Percentiles rank a stretch among this genome's conserved stretches.
Conservation (phyloP, 2,329 filamentous ascomycete genomes). For the Alternaria viburni region DNA sequence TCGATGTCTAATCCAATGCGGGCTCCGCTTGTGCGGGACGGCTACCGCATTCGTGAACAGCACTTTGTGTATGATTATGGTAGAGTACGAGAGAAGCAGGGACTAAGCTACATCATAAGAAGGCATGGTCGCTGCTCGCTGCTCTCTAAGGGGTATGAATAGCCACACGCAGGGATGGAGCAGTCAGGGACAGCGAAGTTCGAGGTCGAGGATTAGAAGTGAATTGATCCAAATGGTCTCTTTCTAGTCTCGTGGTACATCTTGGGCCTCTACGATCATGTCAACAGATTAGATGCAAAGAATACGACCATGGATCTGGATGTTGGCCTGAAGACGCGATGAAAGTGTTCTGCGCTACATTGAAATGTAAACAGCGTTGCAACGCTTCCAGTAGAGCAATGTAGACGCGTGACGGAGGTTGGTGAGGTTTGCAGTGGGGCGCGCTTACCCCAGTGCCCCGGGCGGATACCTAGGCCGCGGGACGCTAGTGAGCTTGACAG, state of each 20-base stretch:
- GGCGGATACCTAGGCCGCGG: not conserved
- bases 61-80: not conserved
- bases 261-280: not conserved
- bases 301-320: not conserved
- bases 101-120: not conserved
- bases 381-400: not conserved
- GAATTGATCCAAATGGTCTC: not conserved
- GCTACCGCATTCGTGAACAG: not conserved
- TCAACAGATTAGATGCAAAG: not conserved
- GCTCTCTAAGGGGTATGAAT: not conserved
- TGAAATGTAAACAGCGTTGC: not conserved
- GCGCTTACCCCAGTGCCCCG: slow-evolving; percentile 16
- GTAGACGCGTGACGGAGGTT: not conserved
- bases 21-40: not conserved
- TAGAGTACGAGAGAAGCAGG: not conserved
- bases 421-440: slow-evolving; percentile 12
- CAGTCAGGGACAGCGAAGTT: not conserved
- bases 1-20: not conserved
- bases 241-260: not conserved
- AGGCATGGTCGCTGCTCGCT: not conserved
- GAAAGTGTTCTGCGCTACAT: not conserved
- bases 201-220: not conserved
- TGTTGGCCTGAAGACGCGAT: not conserved
- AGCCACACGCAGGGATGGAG: not conserved
- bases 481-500: slow-evolving; percentile 20